Evolutionary conservation across 2,329 filamentous ascomycete genomes (phyloP), one percentile per base, ranked within the genome.

Genomic region (Fusarium albosuccineum): DNA sequence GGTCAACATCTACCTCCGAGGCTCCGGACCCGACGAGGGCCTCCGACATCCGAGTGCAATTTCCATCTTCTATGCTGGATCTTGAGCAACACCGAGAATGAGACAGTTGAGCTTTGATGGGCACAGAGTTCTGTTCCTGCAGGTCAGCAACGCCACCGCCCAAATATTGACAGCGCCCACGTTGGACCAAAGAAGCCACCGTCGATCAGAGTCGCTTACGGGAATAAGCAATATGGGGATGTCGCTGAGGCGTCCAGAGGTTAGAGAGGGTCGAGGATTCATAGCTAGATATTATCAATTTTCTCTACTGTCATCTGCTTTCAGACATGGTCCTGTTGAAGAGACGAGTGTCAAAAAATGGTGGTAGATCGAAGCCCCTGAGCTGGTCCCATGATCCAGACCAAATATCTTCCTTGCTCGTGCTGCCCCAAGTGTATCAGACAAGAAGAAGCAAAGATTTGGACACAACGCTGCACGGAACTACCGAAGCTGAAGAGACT

Each of bases 401-500:
- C 17, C 26, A 8, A 22, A 27, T 30, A 17, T 37, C 22, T 40
- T 10, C 11, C 6, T 3, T 7, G 26, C 4, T 49, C 17, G 40
- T 60, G 16, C 17, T 34, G 9, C 22, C 27, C 8, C 17, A 46
- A 17, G 41, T 49, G 34, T 37, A 58, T 44, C 41, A 48, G 17
- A 45, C 30, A 16, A 27, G n/a, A 40, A 39, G 34, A n/a, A n/a
- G 40, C 36, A 34, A 39, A 54, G 8, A 13, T 10, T 60, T 17
- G 16, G 27, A 40, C 11, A 39, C 9, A 40, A 44, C 13, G 16
- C 29, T 48, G 26, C 30, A 54, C 62, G 62, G 62, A 4, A 49
- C 26, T 33, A 50, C 66, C 66, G 62, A 69, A 64, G 63, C 55
- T 53, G 51, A 55, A 13, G 6, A 41, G 54, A 54, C 44, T 46